Evolutionary conservation across 352 stramenopile species (phyloP).

Genomic region (Elongisporangium undulatum): DNA sequence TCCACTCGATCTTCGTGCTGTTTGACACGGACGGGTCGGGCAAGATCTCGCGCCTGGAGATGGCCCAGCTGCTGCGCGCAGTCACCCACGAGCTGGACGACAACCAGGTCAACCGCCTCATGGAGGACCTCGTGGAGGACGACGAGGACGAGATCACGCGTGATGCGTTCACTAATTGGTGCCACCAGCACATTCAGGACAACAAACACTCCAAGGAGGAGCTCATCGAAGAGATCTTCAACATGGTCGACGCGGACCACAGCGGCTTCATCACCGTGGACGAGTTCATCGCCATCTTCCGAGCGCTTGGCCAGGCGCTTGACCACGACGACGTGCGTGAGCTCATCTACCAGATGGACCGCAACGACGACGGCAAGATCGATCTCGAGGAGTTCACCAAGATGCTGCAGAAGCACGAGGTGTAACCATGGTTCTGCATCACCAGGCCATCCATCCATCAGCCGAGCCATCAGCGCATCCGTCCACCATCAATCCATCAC

Average conservation of each 20-base stretch:
- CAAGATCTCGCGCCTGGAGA: conserved; percentile 52
- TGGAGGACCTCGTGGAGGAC: conserved; percentile 41
- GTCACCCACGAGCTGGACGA: conserved; percentile 68
- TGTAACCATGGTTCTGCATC: conserved; percentile 17
- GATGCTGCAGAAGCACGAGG: conserved; percentile 73
- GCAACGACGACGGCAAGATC: conserved; percentile 72
- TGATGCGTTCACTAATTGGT: conserved; percentile 73
- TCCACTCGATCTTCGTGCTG: conserved; percentile 65
- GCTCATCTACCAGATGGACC: conserved; percentile 71
- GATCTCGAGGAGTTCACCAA: conserved; percentile 66
- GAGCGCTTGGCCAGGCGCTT: conserved; percentile 59
- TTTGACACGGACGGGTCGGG: conserved; percentile 66
- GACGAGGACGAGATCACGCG: conserved; percentile 53
- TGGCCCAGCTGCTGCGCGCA: conserved; percentile 45
- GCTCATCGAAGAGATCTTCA: conserved; percentile 63
- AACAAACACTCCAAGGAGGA: conserved; percentile 48
- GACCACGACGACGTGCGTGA: conserved; percentile 72
- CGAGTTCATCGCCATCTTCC: conserved; percentile 73
- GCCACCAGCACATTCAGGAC: conserved; percentile 52
- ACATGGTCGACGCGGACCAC: conserved; percentile 58
- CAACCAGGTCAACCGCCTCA: conserved; percentile 48
- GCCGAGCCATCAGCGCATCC: conserved; percentile 5
- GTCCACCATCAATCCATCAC: conserved; percentile 3
- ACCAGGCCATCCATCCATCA: neutral
- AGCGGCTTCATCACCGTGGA: conserved; percentile 67